A percentile compares a stretch with the other conserved stretches of the same genome.
Evolutionary conservation across 805 yeast genomes (phyloP).

Genomic region (Yarrowia sp.): DNA sequence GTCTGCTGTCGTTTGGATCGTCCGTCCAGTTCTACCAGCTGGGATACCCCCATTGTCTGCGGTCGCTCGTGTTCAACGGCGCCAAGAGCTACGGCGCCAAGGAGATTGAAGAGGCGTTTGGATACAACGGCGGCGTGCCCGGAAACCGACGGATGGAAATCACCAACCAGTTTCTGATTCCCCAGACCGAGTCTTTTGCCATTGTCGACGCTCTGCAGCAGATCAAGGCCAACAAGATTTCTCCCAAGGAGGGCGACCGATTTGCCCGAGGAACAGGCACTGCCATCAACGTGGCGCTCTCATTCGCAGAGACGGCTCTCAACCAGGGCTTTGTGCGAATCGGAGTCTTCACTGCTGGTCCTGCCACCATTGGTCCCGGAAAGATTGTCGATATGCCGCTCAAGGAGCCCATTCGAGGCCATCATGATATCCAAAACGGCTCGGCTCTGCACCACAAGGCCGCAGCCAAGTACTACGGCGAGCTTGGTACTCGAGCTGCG

Average conservation of each 20-base stretch:
- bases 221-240: constrained; percentile 65
- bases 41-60: constrained; percentile 59
- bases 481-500: constrained; percentile 65
- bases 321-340: constrained; percentile 78
- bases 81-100: constrained; percentile 65
- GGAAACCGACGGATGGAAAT: not conserved
- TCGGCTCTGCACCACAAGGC: constrained; percentile 80
- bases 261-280: constrained; percentile 91
- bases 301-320: constrained; percentile 75
- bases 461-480: constrained; percentile 75
- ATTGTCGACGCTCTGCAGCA: constrained; percentile 74
- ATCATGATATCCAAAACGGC: constrained; percentile 91
- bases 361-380: constrained; percentile 93
- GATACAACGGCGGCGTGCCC: constrained; percentile 39
- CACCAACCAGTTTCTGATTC: constrained; percentile 55
- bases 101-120: constrained; percentile 56
- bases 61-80: constrained; percentile 80
- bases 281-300: constrained; percentile 80
- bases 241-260: constrained; percentile 84
- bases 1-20: constrained; percentile 82
- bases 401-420: constrained; percentile 95
- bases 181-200: constrained; percentile 73
- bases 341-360: constrained; percentile 89
- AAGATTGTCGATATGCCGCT: constrained; percentile 84
- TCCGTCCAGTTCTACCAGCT: constrained; percentile 85